Evolutionary conservation across 1,284 basidiomycete species (phyloP), one percentile per base, ranked within the genome.

Genomic region (Ustilago vetiveriae): DNA sequence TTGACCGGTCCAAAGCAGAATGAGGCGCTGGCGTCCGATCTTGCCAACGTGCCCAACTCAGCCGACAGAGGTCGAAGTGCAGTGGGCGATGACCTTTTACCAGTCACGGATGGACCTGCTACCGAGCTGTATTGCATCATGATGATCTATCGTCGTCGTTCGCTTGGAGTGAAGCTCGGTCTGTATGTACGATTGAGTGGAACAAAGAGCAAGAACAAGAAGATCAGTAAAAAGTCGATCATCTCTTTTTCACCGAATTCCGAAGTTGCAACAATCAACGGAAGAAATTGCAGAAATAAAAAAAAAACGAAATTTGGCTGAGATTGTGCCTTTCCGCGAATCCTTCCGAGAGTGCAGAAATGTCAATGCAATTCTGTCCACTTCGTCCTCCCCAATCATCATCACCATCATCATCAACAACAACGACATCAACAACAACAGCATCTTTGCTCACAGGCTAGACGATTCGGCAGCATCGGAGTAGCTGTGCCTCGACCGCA

Each of bases 1-100:
- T 41, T 37, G 44, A 57, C 47, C 36, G 67, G 48, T 27, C 75
- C 76, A 27, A 64, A 76, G n/a, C 55, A 54, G 52, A 78, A 78
- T 11, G 57, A 59, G 27, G 69, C 70, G 44, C 71, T 74, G 30
- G 74, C 76, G 32, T 78, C 76, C 5, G 72, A 55, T 13, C 76
- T 62, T 16, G 64, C 52, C 17, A 76, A 44, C 4, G 37, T 29
- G 26, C 71, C 68, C 0, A 59, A 35, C 11, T 58, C 38, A 10
- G 60, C 52, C 3, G 55, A 51, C 6, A 71, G 50, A 2, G 58
- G 41, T 45, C 73, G 73, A 13, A 68, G 54, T 13, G 63, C 53
- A 3, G 62, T 62, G 0, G 62, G 65, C 0, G 49, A 63, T 4
- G 64, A 64, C 16, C 68, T 48, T n/a, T 22, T 62, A 16, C 26